A percentile compares a stretch with the other conserved stretches of the same genome.
Evolutionary conservation across 768 basidiomycete genomes (phyloP).

Genomic region (Phallus indusiatus): DNA sequence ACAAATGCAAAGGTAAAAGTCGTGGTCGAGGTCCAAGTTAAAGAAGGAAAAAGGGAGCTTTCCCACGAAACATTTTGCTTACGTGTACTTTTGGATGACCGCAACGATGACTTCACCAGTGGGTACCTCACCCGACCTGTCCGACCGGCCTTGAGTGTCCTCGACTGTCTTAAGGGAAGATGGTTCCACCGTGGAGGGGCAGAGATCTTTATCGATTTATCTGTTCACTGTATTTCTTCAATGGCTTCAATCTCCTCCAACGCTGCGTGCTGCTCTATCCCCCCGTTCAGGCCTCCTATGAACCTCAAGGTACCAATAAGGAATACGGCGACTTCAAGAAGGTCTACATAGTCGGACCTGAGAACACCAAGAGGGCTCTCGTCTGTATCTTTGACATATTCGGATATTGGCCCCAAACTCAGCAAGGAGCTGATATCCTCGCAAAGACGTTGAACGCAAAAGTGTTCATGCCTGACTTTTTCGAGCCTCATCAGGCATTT

Average conservation of each 20-base stretch:
- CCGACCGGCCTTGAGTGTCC: too few relatives aligned
- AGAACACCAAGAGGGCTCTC: slow-evolving; percentile 38
- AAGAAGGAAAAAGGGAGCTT: background rate
- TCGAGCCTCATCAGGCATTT: slow-evolving; percentile 43
- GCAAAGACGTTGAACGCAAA: slow-evolving; percentile 40
- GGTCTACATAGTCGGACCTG: slow-evolving; percentile 29
- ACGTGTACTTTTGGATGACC: background rate
- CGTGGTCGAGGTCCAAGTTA: slow-evolving; percentile 3
- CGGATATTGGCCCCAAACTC: slow-evolving; percentile 55
- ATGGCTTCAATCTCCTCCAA: slow-evolving; percentile 19
- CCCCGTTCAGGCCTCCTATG: slow-evolving; percentile 46
- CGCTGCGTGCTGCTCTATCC: slow-evolving; percentile 43
- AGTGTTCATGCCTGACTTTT: slow-evolving; percentile 62
- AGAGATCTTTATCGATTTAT: too few relatives aligned
- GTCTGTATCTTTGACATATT: slow-evolving; percentile 58
- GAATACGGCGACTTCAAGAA: slow-evolving; percentile 38
- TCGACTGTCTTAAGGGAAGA: too few relatives aligned
- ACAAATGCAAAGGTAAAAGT: background rate
- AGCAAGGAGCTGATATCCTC: slow-evolving; percentile 57
- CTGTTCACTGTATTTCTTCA: background rate
- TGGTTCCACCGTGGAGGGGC: too few relatives aligned
- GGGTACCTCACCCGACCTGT: too few relatives aligned
- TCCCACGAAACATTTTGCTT: background rate
- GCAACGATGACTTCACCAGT: background rate
- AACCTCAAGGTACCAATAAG: slow-evolving; percentile 40